Conservation (phyloP, 768 basidiomycete species). For the Boletus speciosus region DNA sequence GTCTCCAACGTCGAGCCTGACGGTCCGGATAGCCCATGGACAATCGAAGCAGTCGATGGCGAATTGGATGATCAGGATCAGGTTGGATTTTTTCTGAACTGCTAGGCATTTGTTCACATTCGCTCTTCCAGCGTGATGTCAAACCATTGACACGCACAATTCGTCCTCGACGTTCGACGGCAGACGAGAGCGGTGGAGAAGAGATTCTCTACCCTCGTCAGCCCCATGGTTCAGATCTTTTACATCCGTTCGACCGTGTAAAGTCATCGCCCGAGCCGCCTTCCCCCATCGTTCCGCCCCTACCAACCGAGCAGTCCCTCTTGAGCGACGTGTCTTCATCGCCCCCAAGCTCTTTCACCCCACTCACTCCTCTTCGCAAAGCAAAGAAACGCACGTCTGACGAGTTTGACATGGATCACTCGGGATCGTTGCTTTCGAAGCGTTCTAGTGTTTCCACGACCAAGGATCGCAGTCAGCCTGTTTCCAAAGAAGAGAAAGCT, state of each 20-base stretch:
- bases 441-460: constrained; percentile 32
- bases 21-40: constrained; percentile 78
- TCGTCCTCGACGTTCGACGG: constrained; percentile 59
- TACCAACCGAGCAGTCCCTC: constrained; percentile 30
- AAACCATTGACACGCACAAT: constrained; percentile 47
- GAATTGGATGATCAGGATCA: constrained; percentile 70
- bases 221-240: constrained; percentile 29
- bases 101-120: background rate
- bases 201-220: constrained; percentile 86
- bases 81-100: constrained; percentile 36
- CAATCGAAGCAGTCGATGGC: constrained; percentile 81
- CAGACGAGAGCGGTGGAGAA: constrained; percentile 86
- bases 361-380: constrained; percentile 42
- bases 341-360: constrained; percentile 64
- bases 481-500: constrained; percentile 47
- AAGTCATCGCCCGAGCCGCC: constrained; percentile 30
- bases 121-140: constrained; percentile 39
- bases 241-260: constrained; percentile 32
- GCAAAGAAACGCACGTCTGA: constrained; percentile 77
- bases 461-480: constrained; percentile 25
- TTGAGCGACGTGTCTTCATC: constrained; percentile 34
- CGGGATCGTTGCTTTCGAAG: constrained; percentile 57
- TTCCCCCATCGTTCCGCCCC: constrained; percentile 29
- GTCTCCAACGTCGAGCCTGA: constrained; percentile 45
- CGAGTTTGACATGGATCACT: constrained; percentile 77